phyloP scores from a whole-genome alignment of 805 yeast species.

The Groenewaldozyma salmanticensis region DNA sequence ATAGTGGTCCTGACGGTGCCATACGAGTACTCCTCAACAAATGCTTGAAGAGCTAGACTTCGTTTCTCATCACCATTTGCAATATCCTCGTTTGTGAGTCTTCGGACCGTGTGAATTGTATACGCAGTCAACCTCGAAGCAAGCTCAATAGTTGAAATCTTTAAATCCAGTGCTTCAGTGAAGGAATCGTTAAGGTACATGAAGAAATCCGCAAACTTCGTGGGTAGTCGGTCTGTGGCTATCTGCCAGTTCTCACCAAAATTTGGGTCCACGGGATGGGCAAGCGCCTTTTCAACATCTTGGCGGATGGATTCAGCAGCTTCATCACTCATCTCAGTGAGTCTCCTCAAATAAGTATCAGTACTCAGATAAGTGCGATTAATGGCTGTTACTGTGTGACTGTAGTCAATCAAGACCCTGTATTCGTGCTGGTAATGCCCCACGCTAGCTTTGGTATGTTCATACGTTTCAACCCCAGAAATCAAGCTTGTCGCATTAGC shows the following conservation, averaged over 20 bases:
- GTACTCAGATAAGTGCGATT: constrained; percentile 40
- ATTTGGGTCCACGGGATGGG: constrained; percentile 30
- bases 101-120: neutral
- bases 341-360: constrained; percentile 37
- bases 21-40: constrained; percentile 3
- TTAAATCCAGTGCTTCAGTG: constrained; percentile 7
- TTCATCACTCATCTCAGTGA: constrained; percentile 26
- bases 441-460: constrained; percentile 38
- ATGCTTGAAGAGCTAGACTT: neutral
- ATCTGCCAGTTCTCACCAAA: constrained; percentile 45
- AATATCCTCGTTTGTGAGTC: neutral
- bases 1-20: neutral
- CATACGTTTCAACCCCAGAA: constrained; percentile 32
- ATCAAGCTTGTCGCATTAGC: constrained; percentile 15
- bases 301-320: constrained; percentile 29
- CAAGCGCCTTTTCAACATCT: constrained; percentile 27
- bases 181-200: constrained; percentile 33
- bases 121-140: constrained; percentile 1
- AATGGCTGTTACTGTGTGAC: constrained; percentile 43
- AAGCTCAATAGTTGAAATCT: neutral
- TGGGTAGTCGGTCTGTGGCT: constrained; percentile 37
- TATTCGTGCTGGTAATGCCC: constrained; percentile 39
- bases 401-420: constrained; percentile 43
- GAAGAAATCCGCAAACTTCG: constrained; percentile 45
- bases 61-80: constrained; percentile 1